Evolutionary conservation across 495 filamentous ascomycete genomes (phyloP).

Genomic region (Penicillium macrosclerotiorum): DNA sequence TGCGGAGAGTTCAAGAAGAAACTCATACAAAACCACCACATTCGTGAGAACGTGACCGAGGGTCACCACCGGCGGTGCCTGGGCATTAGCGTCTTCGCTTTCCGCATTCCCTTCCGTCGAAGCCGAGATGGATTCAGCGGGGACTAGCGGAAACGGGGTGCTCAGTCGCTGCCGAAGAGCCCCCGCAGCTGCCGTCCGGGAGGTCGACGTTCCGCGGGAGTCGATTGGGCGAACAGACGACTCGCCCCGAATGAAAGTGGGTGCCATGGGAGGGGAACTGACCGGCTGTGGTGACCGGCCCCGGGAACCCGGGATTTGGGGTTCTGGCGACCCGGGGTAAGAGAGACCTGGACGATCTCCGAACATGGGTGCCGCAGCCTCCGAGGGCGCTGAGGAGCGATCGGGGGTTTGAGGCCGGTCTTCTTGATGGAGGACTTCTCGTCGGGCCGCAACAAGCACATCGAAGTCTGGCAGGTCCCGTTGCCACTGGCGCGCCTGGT

Average conservation of each 20-base stretch:
- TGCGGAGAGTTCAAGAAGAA: conserved; percentile 84
- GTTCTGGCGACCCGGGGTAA: conserved; percentile 62
- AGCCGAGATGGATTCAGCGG: conserved; percentile 9
- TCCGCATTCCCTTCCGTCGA: conserved; percentile 20
- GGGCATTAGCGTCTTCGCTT: conserved; percentile 27
- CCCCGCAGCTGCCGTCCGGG: conserved; percentile 30
- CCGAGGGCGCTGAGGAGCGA: conserved; percentile 21
- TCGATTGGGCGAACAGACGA: conserved; percentile 19
- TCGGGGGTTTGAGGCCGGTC: conserved; percentile 21
- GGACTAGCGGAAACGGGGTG: conserved; percentile 31
- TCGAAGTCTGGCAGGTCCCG: conserved; percentile 74
- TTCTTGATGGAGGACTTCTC: conserved; percentile 42
- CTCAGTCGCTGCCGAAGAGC: conserved; percentile 38
- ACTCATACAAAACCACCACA: conserved; percentile 62
- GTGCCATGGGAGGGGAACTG: conserved; percentile 12
- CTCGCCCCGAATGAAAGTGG: conserved; percentile 21
- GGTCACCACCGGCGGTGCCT: conserved; percentile 45
- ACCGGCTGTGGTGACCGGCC: conserved; percentile 19
- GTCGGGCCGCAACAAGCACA: conserved; percentile 69
- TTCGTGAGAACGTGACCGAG: conserved; percentile 85
- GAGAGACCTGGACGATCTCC: conserved; percentile 43
- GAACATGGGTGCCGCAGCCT: conserved; percentile 17
- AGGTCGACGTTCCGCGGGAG: conserved; percentile 30
- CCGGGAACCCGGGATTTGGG: conserved; percentile 23
- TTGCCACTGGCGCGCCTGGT: conserved; percentile 63